A percentile compares a stretch with the other conserved stretches of the same genome.
These are phyloP conservation scores for Inga leiocalycina DNA, from an alignment of 306 rosid genomes.

Conservation along the genomic window DNA sequence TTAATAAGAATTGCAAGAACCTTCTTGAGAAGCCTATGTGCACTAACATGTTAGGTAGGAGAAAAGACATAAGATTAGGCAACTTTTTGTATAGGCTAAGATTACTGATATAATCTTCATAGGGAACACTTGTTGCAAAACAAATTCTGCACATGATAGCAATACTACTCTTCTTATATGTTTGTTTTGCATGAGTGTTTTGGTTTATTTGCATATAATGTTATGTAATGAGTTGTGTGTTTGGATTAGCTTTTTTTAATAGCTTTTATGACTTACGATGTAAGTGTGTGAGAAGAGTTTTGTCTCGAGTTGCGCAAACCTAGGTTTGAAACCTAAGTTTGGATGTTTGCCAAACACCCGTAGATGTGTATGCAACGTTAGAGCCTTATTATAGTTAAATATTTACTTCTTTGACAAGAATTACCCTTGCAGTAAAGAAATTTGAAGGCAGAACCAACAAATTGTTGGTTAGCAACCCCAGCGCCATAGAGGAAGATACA, in stretches of 20 bases:
- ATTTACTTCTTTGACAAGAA: background rate
- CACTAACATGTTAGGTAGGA: background rate
- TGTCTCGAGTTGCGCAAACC: no score
- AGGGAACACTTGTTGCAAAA: background rate
- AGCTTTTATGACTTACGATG: no score
- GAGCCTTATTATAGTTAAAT: background rate
- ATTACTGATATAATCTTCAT: background rate
- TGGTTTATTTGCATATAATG: background rate
- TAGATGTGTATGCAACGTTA: background rate
- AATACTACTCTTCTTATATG: background rate
- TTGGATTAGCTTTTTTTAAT: no score
- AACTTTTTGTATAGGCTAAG: background rate
- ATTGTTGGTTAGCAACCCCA: no score
- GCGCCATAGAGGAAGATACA: no score
- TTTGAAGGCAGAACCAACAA: no score
- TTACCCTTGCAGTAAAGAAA: background rate
- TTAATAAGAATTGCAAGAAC: background rate
- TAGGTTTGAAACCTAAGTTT: no score
- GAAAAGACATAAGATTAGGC: background rate
- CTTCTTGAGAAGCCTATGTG: background rate
- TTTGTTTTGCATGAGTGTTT: background rate
- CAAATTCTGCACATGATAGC: background rate
- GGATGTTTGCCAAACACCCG: no score
- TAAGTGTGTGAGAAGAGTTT: no score
- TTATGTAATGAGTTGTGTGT: background rate